A percentile compares a stretch with the other conserved stretches of the same genome.
phyloP scores from a whole-genome alignment of 345 rosid species.

The Camelina sativa region DNA sequence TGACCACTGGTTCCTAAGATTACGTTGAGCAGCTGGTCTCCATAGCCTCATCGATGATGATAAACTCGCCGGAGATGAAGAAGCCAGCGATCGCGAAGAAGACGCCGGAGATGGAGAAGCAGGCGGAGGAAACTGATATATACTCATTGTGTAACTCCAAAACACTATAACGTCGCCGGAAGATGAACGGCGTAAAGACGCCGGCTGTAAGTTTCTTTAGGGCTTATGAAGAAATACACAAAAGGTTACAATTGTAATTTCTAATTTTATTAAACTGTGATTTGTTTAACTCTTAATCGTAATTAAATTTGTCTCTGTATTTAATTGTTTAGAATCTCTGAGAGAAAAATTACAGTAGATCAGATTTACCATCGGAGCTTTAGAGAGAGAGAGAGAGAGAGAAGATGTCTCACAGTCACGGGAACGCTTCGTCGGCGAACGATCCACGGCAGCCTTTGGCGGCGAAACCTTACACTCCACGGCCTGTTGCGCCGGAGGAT shows the following conservation, averaged over 20 bases:
- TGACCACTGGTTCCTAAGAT: slow-evolving; percentile 92
- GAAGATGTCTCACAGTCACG: slow-evolving; percentile 58
- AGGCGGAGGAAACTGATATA: slow-evolving; percentile 36
- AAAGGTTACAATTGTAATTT: slow-evolving; percentile 33
- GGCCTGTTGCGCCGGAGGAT: slow-evolving; percentile 66
- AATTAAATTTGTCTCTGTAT: neutral
- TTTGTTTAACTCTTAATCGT: neutral
- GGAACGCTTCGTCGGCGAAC: slow-evolving; percentile 58
- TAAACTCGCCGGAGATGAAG: slow-evolving; percentile 44
- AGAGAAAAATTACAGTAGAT: neutral
- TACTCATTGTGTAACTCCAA: slow-evolving; percentile 23
- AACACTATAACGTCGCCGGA: slow-evolving; percentile 4
- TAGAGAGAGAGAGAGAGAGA: slow-evolving; percentile 29
- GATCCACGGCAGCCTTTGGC: slow-evolving; percentile 90
- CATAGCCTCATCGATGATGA: slow-evolving; percentile 67
- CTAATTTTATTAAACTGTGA: no score
- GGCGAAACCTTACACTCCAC: slow-evolving; percentile 67
- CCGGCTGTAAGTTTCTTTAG: slow-evolving; percentile 22
- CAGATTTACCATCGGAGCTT: slow-evolving; percentile 14
- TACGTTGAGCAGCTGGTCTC: slow-evolving; percentile 90
- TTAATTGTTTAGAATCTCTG: neutral
- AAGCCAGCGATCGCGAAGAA: slow-evolving; percentile 43
- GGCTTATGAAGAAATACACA: slow-evolving; percentile 12
- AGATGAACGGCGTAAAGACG: slow-evolving; percentile 17
- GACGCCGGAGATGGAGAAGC: slow-evolving; percentile 44